These are phyloP conservation scores for Clonostachys byssicola DNA, from an alignment of 2,329 filamentous ascomycete genomes.

Conservation along the genomic window DNA sequence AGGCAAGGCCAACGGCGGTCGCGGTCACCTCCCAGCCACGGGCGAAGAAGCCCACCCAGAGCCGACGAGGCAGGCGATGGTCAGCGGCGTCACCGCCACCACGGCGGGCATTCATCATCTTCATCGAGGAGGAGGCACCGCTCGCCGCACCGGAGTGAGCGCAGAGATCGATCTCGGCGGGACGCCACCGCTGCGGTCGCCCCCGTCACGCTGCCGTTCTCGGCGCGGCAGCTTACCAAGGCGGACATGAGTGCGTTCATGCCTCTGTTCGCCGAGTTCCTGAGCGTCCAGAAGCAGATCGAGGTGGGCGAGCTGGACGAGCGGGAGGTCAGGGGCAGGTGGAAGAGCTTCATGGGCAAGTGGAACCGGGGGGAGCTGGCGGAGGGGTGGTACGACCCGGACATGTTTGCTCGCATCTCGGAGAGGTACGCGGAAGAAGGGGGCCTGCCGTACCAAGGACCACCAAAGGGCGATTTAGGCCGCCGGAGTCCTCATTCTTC, in stretches of 20 bases:
- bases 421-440: conserved; percentile 14
- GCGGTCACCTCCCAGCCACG: too few relatives aligned
- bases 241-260: conserved; percentile 62
- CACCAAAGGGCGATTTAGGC: not conserved
- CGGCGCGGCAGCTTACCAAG: conserved; percentile 62
- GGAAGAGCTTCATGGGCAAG: conserved; percentile 89
- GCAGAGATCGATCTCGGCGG: conserved; percentile 4
- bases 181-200: not conserved
- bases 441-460: not conserved
- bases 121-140: not conserved
- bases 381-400: conserved; percentile 90
- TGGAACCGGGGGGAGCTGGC: conserved; percentile 90
- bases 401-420: conserved; percentile 46
- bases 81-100: not conserved
- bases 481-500: not conserved
- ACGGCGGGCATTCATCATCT: not conserved
- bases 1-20: too few relatives aligned
- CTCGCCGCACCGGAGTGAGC: conserved; percentile 1
- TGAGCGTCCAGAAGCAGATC: conserved; percentile 82
- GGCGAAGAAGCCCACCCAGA: too few relatives aligned
- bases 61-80: too few relatives aligned
- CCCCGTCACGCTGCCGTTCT: conserved; percentile 51
- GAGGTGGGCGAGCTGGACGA: conserved; percentile 66
- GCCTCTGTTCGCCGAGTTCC: conserved; percentile 76
- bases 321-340: conserved; percentile 74